phyloP scores from a whole-genome alignment of 805 yeast genomes.

The Yamadazyma sp. region DNA sequence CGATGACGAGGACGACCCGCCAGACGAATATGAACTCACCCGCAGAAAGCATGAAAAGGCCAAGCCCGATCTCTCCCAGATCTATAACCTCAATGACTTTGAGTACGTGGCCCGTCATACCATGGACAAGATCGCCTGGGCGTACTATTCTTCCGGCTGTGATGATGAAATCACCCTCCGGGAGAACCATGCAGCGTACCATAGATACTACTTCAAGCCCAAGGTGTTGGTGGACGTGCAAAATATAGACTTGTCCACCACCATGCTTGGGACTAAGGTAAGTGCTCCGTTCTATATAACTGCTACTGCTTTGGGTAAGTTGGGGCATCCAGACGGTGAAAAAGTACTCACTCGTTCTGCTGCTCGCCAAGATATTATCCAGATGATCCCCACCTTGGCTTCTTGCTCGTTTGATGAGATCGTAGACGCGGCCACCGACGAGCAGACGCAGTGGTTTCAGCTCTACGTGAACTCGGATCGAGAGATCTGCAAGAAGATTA shows the following conservation, averaged over 20 bases:
- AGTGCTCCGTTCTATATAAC: slow-evolving; percentile 82
- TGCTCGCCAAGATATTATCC: slow-evolving; percentile 64
- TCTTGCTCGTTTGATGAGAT: slow-evolving; percentile 88
- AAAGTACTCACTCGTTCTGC: slow-evolving; percentile 82
- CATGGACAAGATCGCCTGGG: slow-evolving; percentile 79
- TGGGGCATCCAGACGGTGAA: slow-evolving; percentile 95
- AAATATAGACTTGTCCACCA: slow-evolving; percentile 66
- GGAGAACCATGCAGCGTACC: slow-evolving; percentile 89
- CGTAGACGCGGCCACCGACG: slow-evolving; percentile 60
- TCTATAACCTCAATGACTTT: slow-evolving; percentile 81
- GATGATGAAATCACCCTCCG: slow-evolving; percentile 91
- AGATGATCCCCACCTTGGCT: slow-evolving; percentile 92
- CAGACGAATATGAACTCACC: slow-evolving; percentile 24
- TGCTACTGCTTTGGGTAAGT: slow-evolving; percentile 89
- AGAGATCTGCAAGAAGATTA: slow-evolving; percentile 55
- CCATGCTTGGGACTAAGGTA: slow-evolving; percentile 69
- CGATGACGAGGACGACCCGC: slow-evolving; percentile 34
- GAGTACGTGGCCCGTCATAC: slow-evolving; percentile 82
- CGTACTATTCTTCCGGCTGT: slow-evolving; percentile 86
- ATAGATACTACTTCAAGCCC: slow-evolving; percentile 85
- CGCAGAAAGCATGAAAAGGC: slow-evolving; percentile 29
- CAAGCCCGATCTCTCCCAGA: slow-evolving; percentile 68
- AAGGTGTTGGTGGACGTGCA: slow-evolving; percentile 76
- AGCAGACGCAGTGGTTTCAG: slow-evolving; percentile 86
- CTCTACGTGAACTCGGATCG: slow-evolving; percentile 80